Percentiles rank a stretch among this genome's conserved stretches.
Evolutionary conservation across 2,329 filamentous ascomycete species (phyloP).

Genomic region (Arthrobotrys sinensis): DNA sequence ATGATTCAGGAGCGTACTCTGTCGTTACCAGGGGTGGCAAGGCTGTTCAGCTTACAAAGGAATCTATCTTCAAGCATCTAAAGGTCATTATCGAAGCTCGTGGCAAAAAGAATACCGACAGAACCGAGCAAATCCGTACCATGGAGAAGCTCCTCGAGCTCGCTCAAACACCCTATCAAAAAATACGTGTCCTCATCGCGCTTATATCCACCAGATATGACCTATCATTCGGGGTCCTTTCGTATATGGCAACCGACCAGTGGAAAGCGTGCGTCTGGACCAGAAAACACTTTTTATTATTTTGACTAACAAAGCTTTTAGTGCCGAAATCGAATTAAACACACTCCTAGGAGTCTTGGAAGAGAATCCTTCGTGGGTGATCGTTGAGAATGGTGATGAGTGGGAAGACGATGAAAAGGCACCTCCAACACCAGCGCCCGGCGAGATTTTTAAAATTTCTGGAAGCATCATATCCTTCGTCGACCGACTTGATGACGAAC

Average conservation of each 20-base stretch:
- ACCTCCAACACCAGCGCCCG: conserved; percentile 79
- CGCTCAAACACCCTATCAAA: conserved; percentile 90
- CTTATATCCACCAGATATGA: conserved; percentile 96
- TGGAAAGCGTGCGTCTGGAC: conserved; percentile 80
- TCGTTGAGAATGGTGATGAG: conserved; percentile 93
- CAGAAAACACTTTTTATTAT: neutral
- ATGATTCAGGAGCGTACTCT: conserved; percentile 88
- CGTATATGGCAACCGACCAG: conserved; percentile 93
- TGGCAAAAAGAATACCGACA: conserved; percentile 99
- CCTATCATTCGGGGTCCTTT: conserved; percentile 82
- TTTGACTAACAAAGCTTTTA: conserved; percentile 59
- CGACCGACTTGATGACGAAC: conserved; percentile 95
- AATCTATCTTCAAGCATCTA: conserved; percentile 98
- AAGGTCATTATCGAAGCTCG: conserved; percentile 92
- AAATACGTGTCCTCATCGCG: conserved; percentile 90
- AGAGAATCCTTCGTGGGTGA: conserved; percentile 82
- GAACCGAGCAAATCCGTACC: conserved; percentile 91
- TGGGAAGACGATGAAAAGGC: conserved; percentile 99
- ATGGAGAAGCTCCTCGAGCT: conserved; percentile 98
- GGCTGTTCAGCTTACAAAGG: conserved; percentile 90
- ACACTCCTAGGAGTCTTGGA: conserved; percentile 84
- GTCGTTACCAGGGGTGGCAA: conserved; percentile 91
- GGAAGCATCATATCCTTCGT: conserved; percentile 95
- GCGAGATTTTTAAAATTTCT: conserved; percentile 89
- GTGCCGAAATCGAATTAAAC: conserved; percentile 86